Percentiles rank a stretch among this genome's conserved stretches.
Conservation (phyloP, 257 asterid species). For the Solanum sejunctum region DNA sequence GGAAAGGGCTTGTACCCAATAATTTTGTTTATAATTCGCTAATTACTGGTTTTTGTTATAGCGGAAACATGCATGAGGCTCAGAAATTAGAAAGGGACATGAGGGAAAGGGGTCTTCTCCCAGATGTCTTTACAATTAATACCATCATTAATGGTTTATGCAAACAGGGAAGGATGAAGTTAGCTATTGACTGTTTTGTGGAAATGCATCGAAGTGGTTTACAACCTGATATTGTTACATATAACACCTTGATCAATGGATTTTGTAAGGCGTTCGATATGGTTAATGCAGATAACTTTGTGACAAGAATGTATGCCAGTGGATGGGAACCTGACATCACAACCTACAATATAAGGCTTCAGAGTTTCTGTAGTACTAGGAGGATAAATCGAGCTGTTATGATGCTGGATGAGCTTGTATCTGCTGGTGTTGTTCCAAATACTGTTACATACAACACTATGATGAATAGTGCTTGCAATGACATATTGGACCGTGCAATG, state of each 20-base stretch:
- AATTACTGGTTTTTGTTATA: constrained; percentile 60
- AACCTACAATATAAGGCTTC: constrained; percentile 73
- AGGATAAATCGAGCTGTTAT: constrained; percentile 56
- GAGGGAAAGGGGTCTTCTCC: constrained; percentile 62
- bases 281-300: constrained; percentile 49
- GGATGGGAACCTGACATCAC: constrained; percentile 78
- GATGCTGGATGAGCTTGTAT: constrained; percentile 61
- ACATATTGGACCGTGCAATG: constrained; percentile 79
- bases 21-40: constrained; percentile 75
- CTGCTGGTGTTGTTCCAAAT: constrained; percentile 72
- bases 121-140: constrained; percentile 69
- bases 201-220: constrained; percentile 51
- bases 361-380: constrained; percentile 58
- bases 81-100: constrained; percentile 57
- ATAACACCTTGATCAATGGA: constrained; percentile 78
- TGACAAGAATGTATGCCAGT: constrained; percentile 35
- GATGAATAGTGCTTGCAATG: constrained; percentile 60
- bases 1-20: constrained; percentile 66
- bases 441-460: constrained; percentile 80
- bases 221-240: constrained; percentile 69
- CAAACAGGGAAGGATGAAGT: constrained; percentile 65
- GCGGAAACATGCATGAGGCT: constrained; percentile 48
- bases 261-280: constrained; percentile 74
- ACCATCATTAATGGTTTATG: constrained; percentile 75
- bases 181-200: constrained; percentile 51